Evolutionary conservation across 805 yeast species (phyloP), one percentile per base, ranked within the genome.

Genomic region (Kodamaea lidongshanica): DNA sequence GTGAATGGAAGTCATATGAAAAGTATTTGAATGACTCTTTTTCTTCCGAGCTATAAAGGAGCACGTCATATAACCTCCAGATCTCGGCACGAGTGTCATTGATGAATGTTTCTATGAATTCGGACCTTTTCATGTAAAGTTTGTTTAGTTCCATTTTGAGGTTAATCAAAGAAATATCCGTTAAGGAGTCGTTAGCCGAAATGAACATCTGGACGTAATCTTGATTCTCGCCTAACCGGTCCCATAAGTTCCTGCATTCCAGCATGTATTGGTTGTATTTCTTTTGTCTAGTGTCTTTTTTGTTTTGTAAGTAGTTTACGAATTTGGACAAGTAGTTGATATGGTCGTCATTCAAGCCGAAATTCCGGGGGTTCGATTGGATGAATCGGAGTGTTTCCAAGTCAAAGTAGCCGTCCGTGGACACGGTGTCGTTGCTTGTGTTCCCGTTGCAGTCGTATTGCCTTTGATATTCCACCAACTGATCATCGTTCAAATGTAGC

Each of bases 41-140:
- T 29, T 79, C 76, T 1, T 59, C 65, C 1, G 64, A 67, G 1
- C 80, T 66, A 38, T 70, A 79, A 50, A 70, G 76, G 42, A 88
- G 54, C 6, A 63, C 53, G 19, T 67, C 60, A 88, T 95, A 87
- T 7, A 72, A 56, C 3, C 62, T 68, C 23, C 64, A 66, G 7
- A 88, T 79, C 34, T 73, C 72, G 2, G 47, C 44, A 50, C 89
- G 66, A 2, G 81, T 64, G 26, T 75, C 81, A 5, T 59, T 46
- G 8, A 88, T 80, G 37, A 88, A 78, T 12, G 73, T 72, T 30
- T 81, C 78, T 12, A 88, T 73, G 40, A 72, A 71, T 33, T 73
- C 67, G 16, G 75, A 69, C 42, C 89, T 76, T 52, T 76, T 72
- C 16, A 61, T 55, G 27, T 70, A 67, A 16, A 88, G 61, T 33